Percentiles rank a stretch among this genome's conserved stretches.
Evolutionary conservation across 2,329 filamentous ascomycete species (phyloP).

Genomic region (Raffaelea ambrosiae): DNA sequence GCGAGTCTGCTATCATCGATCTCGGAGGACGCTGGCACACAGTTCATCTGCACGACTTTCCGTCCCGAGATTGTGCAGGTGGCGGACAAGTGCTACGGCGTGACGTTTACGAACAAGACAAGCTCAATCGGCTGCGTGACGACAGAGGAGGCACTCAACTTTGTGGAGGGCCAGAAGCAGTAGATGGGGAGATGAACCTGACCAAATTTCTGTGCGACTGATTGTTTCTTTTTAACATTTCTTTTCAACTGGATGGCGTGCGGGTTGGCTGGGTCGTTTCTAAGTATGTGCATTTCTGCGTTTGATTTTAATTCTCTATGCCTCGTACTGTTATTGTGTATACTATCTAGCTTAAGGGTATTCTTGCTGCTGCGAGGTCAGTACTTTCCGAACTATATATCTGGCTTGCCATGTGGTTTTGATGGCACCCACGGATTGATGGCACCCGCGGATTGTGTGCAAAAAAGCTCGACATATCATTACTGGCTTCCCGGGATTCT

Average conservation of each 20-base stretch:
- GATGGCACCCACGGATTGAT: too few relatives aligned
- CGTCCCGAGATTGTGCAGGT: conserved; percentile 91
- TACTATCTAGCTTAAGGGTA: too few relatives aligned
- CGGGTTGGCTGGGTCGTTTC: neutral
- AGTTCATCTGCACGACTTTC: conserved; percentile 99
- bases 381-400: too few relatives aligned
- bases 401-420: too few relatives aligned
- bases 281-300: neutral
- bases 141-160: conserved; percentile 79
- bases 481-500: too few relatives aligned
- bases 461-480: too few relatives aligned
- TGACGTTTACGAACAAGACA: conserved; percentile 89
- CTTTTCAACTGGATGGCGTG: too few relatives aligned
- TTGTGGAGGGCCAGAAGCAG: conserved; percentile 74
- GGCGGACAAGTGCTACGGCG: conserved; percentile 95
- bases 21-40: conserved; percentile 54
- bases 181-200: conserved; percentile 1
- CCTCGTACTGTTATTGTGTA: too few relatives aligned
- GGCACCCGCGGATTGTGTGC: too few relatives aligned
- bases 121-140: conserved; percentile 87
- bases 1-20: conserved; percentile 79
- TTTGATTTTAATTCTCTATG: neutral
- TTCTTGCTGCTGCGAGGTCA: too few relatives aligned
- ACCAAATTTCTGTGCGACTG: too few relatives aligned
- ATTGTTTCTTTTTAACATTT: too few relatives aligned